phyloP scores from a whole-genome alignment of 1,139 yeast species.

The Candida sp. region DNA sequence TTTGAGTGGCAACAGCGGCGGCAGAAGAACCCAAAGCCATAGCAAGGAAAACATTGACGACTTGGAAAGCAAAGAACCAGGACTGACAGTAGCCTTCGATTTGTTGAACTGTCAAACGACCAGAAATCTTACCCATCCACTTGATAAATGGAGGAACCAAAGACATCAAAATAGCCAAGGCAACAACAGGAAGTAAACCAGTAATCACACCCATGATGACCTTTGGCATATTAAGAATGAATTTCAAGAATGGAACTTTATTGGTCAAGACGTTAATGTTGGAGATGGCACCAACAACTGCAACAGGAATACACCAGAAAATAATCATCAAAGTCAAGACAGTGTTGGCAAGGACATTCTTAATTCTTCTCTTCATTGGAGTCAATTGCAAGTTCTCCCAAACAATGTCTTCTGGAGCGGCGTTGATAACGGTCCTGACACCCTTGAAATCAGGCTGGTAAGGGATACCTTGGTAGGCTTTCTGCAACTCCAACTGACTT shows the following conservation, averaged over 20 bases:
- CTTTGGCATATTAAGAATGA: slow-evolving; percentile 71
- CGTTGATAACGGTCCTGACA: slow-evolving; percentile 64
- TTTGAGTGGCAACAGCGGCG: slow-evolving; percentile 68
- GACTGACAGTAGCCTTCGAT: slow-evolving; percentile 84
- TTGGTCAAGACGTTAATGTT: slow-evolving; percentile 76
- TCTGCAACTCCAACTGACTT: slow-evolving; percentile 85
- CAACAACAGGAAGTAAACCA: slow-evolving; percentile 83
- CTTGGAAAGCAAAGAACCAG: slow-evolving; percentile 89
- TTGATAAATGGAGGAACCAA: slow-evolving; percentile 73
- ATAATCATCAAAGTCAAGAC: slow-evolving; percentile 61
- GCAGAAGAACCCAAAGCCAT: slow-evolving; percentile 81
- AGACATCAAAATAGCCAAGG: slow-evolving; percentile 83
- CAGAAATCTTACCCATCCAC: slow-evolving; percentile 70
- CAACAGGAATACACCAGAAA: slow-evolving; percentile 96
- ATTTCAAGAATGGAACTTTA: slow-evolving; percentile 69
- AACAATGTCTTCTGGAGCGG: slow-evolving; percentile 74
- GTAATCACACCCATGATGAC: slow-evolving; percentile 80
- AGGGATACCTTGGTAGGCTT: slow-evolving; percentile 83
- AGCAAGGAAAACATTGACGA: slow-evolving; percentile 82
- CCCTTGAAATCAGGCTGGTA: slow-evolving; percentile 68
- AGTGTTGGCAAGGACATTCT: slow-evolving; percentile 43
- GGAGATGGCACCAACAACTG: slow-evolving; percentile 93
- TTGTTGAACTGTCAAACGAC: slow-evolving; percentile 70
- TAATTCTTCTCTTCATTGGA: slow-evolving; percentile 43
- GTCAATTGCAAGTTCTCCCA: slow-evolving; percentile 74